Percentiles rank a stretch among this genome's conserved stretches.
These are phyloP conservation scores for Sclerotinia spermophila DNA, from an alignment of 2,329 filamentous ascomycete genomes.

Conservation along the genomic window DNA sequence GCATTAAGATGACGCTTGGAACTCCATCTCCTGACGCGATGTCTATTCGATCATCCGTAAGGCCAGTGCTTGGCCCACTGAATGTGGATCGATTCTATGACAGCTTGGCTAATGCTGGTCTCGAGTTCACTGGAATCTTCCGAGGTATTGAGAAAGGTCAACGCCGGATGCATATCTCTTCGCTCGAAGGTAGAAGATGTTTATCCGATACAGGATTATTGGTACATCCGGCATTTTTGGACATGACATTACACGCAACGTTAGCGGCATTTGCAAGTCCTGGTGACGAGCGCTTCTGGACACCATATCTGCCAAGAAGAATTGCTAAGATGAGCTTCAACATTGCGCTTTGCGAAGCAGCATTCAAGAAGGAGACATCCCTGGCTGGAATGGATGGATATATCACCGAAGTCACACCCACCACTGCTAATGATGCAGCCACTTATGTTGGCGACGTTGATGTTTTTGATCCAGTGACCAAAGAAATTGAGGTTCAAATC, in stretches of 20 bases:
- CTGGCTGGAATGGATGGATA: conserved; percentile 15
- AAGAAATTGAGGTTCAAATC: conserved; percentile 26
- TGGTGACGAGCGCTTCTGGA: conserved; percentile 26
- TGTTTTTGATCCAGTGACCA: conserved; percentile 4
- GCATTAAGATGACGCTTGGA: conserved; percentile 11
- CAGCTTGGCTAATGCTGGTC: conserved; percentile 21
- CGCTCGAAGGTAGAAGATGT: conserved; percentile 4
- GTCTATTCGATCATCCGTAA: background rate
- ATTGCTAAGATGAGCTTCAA: conserved; percentile 29
- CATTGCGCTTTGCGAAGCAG: conserved; percentile 19
- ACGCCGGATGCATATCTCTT: conserved; percentile 19
- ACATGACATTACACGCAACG: conserved; percentile 52
- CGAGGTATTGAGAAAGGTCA: conserved; percentile 18
- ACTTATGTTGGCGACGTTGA: conserved; percentile 10
- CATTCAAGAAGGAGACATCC: conserved; percentile 4
- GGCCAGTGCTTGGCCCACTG: conserved; percentile 11
- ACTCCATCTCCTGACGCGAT: conserved; percentile 8
- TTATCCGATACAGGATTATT: conserved; percentile 9
- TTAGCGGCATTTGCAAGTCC: conserved; percentile 35
- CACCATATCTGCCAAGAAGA: conserved; percentile 27
- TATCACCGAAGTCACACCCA: conserved; percentile 13
- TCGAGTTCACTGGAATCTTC: conserved; percentile 25
- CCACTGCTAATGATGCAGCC: background rate
- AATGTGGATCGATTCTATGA: conserved; percentile 26
- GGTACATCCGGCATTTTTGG: conserved; percentile 55